A percentile compares a stretch with the other conserved stretches of the same genome.
Evolutionary conservation across 192 early-diverging fungal genomes (phyloP).

Genomic region (Coemansia sp.): DNA sequence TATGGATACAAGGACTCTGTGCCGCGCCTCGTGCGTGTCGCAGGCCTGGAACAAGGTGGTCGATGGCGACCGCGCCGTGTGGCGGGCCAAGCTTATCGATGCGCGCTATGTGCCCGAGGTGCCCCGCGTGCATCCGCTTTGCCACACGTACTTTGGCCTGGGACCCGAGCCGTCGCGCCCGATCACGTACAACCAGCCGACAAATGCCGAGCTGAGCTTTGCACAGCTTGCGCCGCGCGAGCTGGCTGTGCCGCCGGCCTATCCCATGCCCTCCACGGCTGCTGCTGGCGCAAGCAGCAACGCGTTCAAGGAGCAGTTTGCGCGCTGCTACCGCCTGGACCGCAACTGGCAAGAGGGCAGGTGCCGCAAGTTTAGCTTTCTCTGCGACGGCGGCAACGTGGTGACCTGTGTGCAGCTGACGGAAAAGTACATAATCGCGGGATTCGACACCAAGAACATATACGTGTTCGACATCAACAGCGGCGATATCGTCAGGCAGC

Average conservation of each 20-base stretch:
- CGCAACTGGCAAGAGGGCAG: slow-evolving; percentile 80
- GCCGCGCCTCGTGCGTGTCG: slow-evolving; percentile 77
- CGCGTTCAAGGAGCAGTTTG: slow-evolving; percentile 78
- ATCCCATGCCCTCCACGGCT: background rate
- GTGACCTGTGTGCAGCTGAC: slow-evolving; percentile 98
- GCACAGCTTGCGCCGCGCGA: slow-evolving; percentile 26
- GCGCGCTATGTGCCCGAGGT: slow-evolving; percentile 32
- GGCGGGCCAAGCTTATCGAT: slow-evolving; percentile 39
- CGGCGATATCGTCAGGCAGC: slow-evolving; percentile 65
- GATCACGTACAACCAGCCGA: slow-evolving; percentile 6
- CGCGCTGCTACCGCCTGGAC: slow-evolving; percentile 72
- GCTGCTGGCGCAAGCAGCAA: slow-evolving; percentile 18
- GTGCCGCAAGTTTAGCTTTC: slow-evolving; percentile 77
- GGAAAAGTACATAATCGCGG: slow-evolving; percentile 91
- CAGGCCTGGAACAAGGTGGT: slow-evolving; percentile 75
- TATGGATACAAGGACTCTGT: slow-evolving; percentile 77
- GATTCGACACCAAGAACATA: slow-evolving; percentile 88
- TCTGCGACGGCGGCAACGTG: slow-evolving; percentile 71
- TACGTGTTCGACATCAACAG: slow-evolving; percentile 88
- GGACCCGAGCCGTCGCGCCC: slow-evolving; percentile 25
- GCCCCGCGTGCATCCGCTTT: slow-evolving; percentile 36
- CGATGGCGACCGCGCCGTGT: slow-evolving; percentile 60
- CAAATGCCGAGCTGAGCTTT: slow-evolving; percentile 29
- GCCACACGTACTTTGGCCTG: slow-evolving; percentile 45
- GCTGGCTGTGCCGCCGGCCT: slow-evolving; percentile 4